Evolutionary conservation across 176 grass and related monocot species (phyloP), one percentile per base, ranked within the genome.

Genomic region (Triticum monococcum): DNA sequence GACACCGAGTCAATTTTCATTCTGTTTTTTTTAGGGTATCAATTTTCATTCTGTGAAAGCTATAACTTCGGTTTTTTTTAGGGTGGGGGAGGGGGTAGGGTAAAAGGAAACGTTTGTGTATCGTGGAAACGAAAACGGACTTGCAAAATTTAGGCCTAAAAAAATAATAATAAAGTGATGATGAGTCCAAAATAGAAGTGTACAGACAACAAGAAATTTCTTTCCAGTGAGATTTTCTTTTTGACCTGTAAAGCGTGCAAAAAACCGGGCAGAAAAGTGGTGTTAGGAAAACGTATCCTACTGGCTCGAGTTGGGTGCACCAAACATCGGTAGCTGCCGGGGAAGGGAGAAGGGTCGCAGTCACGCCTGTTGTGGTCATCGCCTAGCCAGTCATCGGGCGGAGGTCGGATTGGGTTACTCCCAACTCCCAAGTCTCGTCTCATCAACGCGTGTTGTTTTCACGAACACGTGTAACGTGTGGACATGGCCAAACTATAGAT

Each of bases 311-410:
- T 79, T 60, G 25, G 67, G 80, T 26, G 43, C 43, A 87, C 80
- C 89, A 62, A 80, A 87, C 75, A 73, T 74, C 66, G 46, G 56
- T 68, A 67, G 8, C 77, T 50, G 72, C 60, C 28, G 31, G 8
- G 68, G 69, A 24, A 69, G 9, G 61, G 46, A 75, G 68, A 81
- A 23, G 0, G 7, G 62, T 88, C 68, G 81, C 69, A 0, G 23
- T 87, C 89, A 20, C 75, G 57, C 20, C 25, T 12, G 14, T 56
- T 45, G 37, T 43, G 75, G 74, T 77, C 74, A 77, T 77, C 8
- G 72, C 23, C 56, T 66, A 14, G 64, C 35, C 54, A 69, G 80
- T 69, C 72, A 76, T 76, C 72, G 9, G 64, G 72, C 2, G 1
- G 43, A 11, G 72, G 25, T 54, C 38, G 23, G 86, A 46, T 31